Conservation (phyloP, 106 monocot genomes). For the Gastrodia elata region DNA sequence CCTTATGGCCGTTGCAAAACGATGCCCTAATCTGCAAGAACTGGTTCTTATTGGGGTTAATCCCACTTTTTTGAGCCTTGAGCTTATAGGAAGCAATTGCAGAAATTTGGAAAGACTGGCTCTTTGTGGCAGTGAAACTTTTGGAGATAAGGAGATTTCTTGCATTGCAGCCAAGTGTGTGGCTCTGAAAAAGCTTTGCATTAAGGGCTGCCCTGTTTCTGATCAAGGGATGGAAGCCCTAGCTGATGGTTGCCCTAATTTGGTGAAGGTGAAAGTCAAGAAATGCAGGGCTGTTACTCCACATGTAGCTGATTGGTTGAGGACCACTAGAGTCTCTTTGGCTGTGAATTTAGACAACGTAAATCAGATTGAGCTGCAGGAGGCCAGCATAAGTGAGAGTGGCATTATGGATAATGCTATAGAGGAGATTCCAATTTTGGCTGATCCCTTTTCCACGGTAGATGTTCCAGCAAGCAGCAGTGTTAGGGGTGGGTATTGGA, state of each 20-base stretch:
- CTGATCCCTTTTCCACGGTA: slow-evolving; percentile 22
- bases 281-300: slow-evolving; percentile 64
- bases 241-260: slow-evolving; percentile 60
- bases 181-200: slow-evolving; percentile 71
- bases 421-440: slow-evolving; percentile 20
- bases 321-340: slow-evolving; percentile 37
- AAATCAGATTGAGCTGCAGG: slow-evolving; percentile 22
- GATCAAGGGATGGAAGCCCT: slow-evolving; percentile 64
- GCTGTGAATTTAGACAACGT: slow-evolving; percentile 54
- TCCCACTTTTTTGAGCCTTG: slow-evolving; percentile 49
- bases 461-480: slow-evolving; percentile 43
- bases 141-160: slow-evolving; percentile 74
- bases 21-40: slow-evolving; percentile 60
- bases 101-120: slow-evolving; percentile 52
- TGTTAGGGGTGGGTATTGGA: slow-evolving; percentile 28
- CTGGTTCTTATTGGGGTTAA: slow-evolving; percentile 87
- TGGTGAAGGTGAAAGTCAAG: slow-evolving; percentile 85
- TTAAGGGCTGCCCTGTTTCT: slow-evolving; percentile 71
- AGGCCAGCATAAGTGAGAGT: slow-evolving; percentile 36
- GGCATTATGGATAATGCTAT: slow-evolving; percentile 46
- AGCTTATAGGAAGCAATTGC: slow-evolving; percentile 48
- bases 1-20: slow-evolving; percentile 27
- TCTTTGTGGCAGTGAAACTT: slow-evolving; percentile 55
- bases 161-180: slow-evolving; percentile 72
- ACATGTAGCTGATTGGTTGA: slow-evolving; percentile 54